Evolutionary conservation across 805 yeast genomes (phyloP).

Genomic region (Candida patagonica): DNA sequence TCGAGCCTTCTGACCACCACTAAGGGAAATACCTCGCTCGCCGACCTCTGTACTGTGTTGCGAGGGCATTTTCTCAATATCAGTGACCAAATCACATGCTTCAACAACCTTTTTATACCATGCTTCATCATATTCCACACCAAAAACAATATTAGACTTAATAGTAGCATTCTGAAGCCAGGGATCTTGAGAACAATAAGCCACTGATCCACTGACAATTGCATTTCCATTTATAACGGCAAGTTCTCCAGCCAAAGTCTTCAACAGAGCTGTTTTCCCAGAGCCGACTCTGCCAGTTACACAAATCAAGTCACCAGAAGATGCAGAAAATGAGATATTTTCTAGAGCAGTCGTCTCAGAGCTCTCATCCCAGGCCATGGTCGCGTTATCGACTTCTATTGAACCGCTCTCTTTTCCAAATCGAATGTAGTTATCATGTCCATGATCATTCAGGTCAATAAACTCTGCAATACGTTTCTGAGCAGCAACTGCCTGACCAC

Average conservation of each 20-base stretch:
- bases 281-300: slow-evolving; percentile 76
- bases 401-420: too few species aligned
- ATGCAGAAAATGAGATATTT: slow-evolving; percentile 40
- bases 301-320: slow-evolving; percentile 61
- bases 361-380: slow-evolving; percentile 18
- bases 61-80: slow-evolving; percentile 55
- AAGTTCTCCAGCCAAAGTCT: slow-evolving; percentile 69
- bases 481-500: slow-evolving; percentile 15
- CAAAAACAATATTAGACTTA: slow-evolving; percentile 65
- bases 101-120: slow-evolving; percentile 46
- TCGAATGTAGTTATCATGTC: too few species aligned
- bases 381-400: too few species aligned
- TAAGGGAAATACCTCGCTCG: slow-evolving; percentile 77
- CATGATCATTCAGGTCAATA: slow-evolving; percentile 38
- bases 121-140: slow-evolving; percentile 40
- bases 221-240: slow-evolving; percentile 43
- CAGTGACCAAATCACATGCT: slow-evolving; percentile 60
- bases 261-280: slow-evolving; percentile 67
- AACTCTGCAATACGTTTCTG: slow-evolving; percentile 13
- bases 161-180: slow-evolving; percentile 83
- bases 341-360: slow-evolving; percentile 21
- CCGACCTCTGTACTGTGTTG: slow-evolving; percentile 82
- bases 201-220: slow-evolving; percentile 42
- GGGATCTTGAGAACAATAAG: slow-evolving; percentile 60
- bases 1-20: slow-evolving; percentile 90